These are phyloP conservation scores for Micromonas commoda DNA, from an alignment of 139 green algal species.

Conservation along the genomic window DNA sequence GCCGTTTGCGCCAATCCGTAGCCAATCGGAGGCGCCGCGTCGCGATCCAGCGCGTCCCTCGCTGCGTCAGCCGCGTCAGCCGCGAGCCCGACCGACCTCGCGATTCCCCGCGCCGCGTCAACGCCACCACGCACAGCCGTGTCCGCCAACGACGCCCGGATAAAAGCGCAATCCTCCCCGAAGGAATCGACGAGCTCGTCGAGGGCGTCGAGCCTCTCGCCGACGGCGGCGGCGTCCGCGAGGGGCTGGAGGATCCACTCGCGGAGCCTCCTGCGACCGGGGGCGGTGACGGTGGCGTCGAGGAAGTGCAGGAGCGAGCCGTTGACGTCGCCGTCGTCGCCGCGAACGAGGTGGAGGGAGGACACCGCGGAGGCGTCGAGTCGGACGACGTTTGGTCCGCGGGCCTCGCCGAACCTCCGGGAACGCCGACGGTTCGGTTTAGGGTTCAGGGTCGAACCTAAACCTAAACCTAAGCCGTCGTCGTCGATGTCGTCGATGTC, in stretches of 20 bases:
- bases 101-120: not conserved
- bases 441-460: not conserved
- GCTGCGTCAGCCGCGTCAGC: not conserved
- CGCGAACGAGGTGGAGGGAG: not conserved
- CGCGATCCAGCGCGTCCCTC: not conserved
- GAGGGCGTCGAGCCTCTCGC: constrained; percentile 35
- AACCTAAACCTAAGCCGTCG: not conserved
- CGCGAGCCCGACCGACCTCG: not conserved
- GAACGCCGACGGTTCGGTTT: not conserved
- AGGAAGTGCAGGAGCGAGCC: constrained; percentile 66
- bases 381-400: not conserved
- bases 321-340: not conserved
- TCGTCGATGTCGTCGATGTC: not conserved
- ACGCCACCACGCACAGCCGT: too few relatives aligned
- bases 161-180: not conserved
- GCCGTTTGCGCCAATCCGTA: too few relatives aligned
- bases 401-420: not conserved
- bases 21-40: not conserved
- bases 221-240: constrained; percentile 57
- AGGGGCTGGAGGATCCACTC: constrained; percentile 84
- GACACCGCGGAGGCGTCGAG: not conserved
- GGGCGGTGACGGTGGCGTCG: constrained; percentile 79
- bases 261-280: constrained; percentile 77
- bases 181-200: too few relatives aligned
- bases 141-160: too few relatives aligned